A percentile compares a stretch with the other conserved stretches of the same genome.
phyloP scores from a whole-genome alignment of 2,329 filamentous ascomycete genomes.

The Pseudopithomyces chartarum region DNA sequence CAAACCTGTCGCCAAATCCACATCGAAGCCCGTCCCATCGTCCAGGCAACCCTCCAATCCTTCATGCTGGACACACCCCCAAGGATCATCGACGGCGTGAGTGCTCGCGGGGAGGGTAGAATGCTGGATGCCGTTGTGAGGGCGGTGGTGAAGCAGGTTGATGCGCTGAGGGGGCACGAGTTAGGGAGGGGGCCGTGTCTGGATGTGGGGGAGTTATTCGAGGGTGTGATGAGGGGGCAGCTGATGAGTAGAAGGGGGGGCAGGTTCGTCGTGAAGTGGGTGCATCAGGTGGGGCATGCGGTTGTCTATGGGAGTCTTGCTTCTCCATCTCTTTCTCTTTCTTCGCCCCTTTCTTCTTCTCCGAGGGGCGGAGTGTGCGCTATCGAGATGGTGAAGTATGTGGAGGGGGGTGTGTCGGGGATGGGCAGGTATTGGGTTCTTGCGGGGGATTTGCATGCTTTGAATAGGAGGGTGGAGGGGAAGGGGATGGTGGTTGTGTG shows the following conservation, averaged over 20 bases:
- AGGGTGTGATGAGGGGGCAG: slow-evolving; percentile 6
- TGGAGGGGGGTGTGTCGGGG: slow-evolving; percentile 1
- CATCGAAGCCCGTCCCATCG: slow-evolving; percentile 5
- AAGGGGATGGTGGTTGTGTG: slow-evolving; percentile 9
- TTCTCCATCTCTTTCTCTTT: no score
- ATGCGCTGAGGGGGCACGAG: not conserved
- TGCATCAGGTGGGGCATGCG: slow-evolving; percentile 11
- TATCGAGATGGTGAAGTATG: slow-evolving; percentile 15
- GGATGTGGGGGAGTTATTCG: slow-evolving; percentile 8
- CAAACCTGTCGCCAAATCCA: slow-evolving; percentile 10
- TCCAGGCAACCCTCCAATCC: not conserved
- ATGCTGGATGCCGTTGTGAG: slow-evolving; percentile 14
- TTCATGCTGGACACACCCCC: slow-evolving; percentile 12
- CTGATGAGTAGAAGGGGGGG: slow-evolving; percentile 10
- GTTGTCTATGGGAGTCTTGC: slow-evolving; percentile 8
- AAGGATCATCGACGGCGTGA: slow-evolving; percentile 12
- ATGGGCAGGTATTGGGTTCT: slow-evolving; percentile 13
- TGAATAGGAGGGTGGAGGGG: slow-evolving; percentile 9
- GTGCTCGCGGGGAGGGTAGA: slow-evolving; percentile 13
- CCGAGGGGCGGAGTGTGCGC: slow-evolving; percentile 5
- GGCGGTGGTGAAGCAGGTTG: slow-evolving; percentile 9
- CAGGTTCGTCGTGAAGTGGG: slow-evolving; percentile 10
- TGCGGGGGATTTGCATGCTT: slow-evolving; percentile 12
- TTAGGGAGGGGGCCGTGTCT: slow-evolving; percentile 10
- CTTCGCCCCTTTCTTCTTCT: no score